Evolutionary conservation across 352 stramenopile genomes (phyloP), one percentile per base, ranked within the genome.

Genomic region (Globisporangium parvum): DNA sequence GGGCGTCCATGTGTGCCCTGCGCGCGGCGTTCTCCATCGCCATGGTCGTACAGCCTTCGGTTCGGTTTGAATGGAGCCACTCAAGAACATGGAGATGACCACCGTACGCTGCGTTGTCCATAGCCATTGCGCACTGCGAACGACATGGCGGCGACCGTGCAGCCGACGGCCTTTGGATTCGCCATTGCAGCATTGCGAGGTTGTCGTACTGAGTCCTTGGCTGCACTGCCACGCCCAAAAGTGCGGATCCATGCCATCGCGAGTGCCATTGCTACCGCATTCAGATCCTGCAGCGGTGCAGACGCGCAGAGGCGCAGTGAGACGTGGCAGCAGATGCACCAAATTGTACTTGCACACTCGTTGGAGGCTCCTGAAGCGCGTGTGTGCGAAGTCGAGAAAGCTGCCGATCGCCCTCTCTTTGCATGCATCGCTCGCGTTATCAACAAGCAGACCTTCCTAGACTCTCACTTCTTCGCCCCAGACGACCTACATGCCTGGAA

Each of bases 171-270:
- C 41, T 47, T 47, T 11, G 17, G 41, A 21, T 47, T 18, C 41
- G n/a, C 41, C 51, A 56, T 47, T 17, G 39, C 51, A 20, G 11
- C 41, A 47, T 47, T 6, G 41, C 41, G 42, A 47, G n/a, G 42
- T 47, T 47, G 42, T 17, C 42, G 20, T 47, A n/a, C n/a, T 24
- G n/a, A 47, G 42, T 28, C 42, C 42, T 5, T 47, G 42, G n/a
- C 42, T 24, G 42, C 42, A 47, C 42, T 47, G 42, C n/a, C 11
- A 47, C n/a, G 42, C 20, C 42, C 42, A 48, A n/a, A 2, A 8
- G 20, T 48, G 44, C 44, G 44, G 31, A 6, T 37, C 31, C 0
- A 37, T 37, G 31, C 4, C 31, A 12, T 37, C 31, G 3, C 31
- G 9, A 1, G 31, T 37, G 31, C 31, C 6, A 12, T 3, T 12